phyloP scores from a whole-genome alignment of 2,329 filamentous ascomycete species.

The Xylaria sp. region DNA sequence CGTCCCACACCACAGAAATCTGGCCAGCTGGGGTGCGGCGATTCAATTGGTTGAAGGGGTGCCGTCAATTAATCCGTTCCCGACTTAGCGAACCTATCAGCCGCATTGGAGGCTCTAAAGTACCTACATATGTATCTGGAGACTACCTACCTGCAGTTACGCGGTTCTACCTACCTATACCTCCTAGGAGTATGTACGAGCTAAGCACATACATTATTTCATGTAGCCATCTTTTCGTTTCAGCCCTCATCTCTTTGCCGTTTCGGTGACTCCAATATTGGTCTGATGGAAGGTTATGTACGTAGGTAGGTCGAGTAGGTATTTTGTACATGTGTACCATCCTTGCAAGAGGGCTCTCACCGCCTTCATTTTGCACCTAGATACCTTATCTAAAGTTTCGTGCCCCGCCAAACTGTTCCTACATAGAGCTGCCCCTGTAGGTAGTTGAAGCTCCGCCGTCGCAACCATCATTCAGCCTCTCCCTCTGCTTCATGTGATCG shows the following conservation, averaged over 20 bases:
- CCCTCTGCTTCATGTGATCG: too few relatives aligned
- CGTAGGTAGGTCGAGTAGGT: slow-evolving; percentile 1
- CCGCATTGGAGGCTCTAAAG: slow-evolving; percentile 3
- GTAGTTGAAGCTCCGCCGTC: slow-evolving; percentile 18
- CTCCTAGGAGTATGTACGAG: too few relatives aligned
- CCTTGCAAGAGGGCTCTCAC: too few relatives aligned
- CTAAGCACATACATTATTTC: too few relatives aligned
- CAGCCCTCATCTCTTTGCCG: too few relatives aligned
- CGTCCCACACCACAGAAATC: slow-evolving; percentile 32
- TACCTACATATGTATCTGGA: background rate
- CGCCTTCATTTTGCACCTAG: slow-evolving; percentile 7
- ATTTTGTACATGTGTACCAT: background rate
- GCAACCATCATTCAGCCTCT: slow-evolving; percentile 4
- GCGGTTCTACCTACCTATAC: too few relatives aligned
- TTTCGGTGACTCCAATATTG: too few relatives aligned
- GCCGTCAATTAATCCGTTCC: slow-evolving; percentile 20
- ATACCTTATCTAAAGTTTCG: background rate
- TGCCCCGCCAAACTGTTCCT: background rate
- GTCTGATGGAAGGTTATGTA: too few relatives aligned
- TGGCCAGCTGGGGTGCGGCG: slow-evolving; percentile 16
- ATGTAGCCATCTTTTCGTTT: too few relatives aligned
- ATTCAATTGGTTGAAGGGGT: slow-evolving; percentile 11
- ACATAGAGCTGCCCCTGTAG: slow-evolving; percentile 16
- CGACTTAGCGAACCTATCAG: slow-evolving; percentile 18
- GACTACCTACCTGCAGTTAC: too few relatives aligned